Evolutionary conservation across 768 basidiomycete genomes (phyloP).

Genomic region (Amanita rimosa): DNA sequence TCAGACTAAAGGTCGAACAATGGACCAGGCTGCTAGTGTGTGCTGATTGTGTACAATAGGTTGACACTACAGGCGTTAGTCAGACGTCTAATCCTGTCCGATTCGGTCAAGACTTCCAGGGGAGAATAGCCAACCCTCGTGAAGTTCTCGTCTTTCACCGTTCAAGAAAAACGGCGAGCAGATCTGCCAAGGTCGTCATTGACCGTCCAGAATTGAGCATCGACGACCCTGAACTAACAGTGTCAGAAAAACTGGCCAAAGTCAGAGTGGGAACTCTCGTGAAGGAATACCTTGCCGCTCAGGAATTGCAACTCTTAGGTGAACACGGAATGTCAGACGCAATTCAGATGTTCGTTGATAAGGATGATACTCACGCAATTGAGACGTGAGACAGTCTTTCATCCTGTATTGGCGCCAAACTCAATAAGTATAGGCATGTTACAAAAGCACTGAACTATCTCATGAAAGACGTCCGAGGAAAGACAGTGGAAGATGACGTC

Average conservation of each 20-base stretch:
- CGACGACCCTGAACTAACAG: constrained; percentile 58
- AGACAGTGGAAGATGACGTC: constrained; percentile 37
- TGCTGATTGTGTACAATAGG: constrained; percentile 26
- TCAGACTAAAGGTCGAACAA: constrained; percentile 62
- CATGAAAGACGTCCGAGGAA: constrained; percentile 53
- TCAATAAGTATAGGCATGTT: constrained; percentile 46
- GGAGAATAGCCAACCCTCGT: constrained; percentile 85
- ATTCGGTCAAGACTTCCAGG: constrained; percentile 92
- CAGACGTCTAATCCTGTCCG: constrained; percentile 94
- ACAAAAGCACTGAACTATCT: constrained; percentile 41
- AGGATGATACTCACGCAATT: constrained; percentile 93
- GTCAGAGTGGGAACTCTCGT: constrained; percentile 86
- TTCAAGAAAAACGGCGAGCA: constrained; percentile 48
- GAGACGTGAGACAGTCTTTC: constrained; percentile 45
- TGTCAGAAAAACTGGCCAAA: constrained; percentile 65
- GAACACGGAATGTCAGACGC: constrained; percentile 91
- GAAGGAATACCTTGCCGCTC: constrained; percentile 82
- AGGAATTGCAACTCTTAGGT: constrained; percentile 85
- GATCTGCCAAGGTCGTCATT: constrained; percentile 46
- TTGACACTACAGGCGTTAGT: constrained; percentile 83
- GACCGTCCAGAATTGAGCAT: constrained; percentile 77
- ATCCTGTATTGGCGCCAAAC: not conserved
- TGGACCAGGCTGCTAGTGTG: not conserved
- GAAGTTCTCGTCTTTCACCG: constrained; percentile 90
- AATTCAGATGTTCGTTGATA: constrained; percentile 92